phyloP scores from a whole-genome alignment of 2,329 filamentous ascomycete species.

The Chaetomium olivaceum region DNA sequence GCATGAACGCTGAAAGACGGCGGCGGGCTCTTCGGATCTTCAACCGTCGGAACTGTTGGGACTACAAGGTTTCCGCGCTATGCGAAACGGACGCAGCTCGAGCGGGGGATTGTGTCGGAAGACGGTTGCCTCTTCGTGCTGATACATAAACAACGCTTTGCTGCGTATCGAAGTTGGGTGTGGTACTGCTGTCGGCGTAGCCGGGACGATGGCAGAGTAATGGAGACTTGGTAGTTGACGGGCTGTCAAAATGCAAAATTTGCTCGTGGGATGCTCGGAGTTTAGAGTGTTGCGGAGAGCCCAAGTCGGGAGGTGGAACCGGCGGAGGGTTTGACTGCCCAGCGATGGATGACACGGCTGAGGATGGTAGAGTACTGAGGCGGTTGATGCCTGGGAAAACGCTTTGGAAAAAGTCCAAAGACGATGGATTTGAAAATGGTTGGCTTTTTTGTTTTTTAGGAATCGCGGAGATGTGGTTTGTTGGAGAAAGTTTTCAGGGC shows the following conservation, averaged over 20 bases:
- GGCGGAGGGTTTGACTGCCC: conserved; percentile 14
- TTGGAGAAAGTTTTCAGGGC: conserved; percentile 23
- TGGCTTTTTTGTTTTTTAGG: conserved; percentile 14
- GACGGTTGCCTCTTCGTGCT: conserved; percentile 86
- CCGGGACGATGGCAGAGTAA: conserved; percentile 19
- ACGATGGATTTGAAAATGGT: conserved; percentile 2
- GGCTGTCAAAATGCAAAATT: conserved; percentile 21
- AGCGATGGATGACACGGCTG: conserved; percentile 10
- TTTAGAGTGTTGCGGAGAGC: conserved; percentile 18
- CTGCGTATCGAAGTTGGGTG: conserved; percentile 38
- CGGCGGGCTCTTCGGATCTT: conserved; percentile 45
- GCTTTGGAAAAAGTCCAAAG: conserved; percentile 9
- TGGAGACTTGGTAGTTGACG: conserved; percentile 19
- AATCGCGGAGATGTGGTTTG: conserved; percentile 24
- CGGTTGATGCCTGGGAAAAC: conserved; percentile 7
- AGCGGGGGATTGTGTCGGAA: conserved; percentile 91
- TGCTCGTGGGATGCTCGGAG: conserved; percentile 24
- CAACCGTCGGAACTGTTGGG: conserved; percentile 91
- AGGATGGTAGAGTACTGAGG: background rate
- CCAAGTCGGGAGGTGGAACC: conserved; percentile 20
- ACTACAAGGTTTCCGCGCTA: conserved; percentile 91
- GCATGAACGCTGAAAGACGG: conserved; percentile 56
- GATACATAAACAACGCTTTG: conserved; percentile 89
- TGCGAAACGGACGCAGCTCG: conserved; percentile 97
- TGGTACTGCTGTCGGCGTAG: conserved; percentile 22